Conservation (phyloP, 805 yeast genomes). For the Ogataea philodendri region DNA sequence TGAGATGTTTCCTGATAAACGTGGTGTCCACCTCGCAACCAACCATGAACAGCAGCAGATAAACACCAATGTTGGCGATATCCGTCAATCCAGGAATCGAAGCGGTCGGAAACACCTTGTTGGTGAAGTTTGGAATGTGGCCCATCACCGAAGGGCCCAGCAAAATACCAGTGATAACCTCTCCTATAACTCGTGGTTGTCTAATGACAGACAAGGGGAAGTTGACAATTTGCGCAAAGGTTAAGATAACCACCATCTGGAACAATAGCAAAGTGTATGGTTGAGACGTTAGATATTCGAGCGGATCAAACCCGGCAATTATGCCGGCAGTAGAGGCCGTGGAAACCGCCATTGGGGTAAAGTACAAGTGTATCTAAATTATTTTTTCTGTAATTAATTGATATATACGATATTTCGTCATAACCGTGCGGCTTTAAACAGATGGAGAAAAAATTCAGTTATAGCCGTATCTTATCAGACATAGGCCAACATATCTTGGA, state of each 20-base stretch:
- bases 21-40: slow-evolving; percentile 76
- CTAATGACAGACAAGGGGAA: slow-evolving; percentile 57
- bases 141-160: slow-evolving; percentile 78
- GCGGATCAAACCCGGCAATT: slow-evolving; percentile 69
- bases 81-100: slow-evolving; percentile 64
- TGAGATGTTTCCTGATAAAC: slow-evolving; percentile 58
- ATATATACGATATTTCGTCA: too few relatives aligned
- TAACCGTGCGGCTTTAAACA: too few relatives aligned
- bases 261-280: slow-evolving; percentile 71
- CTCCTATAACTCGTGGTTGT: slow-evolving; percentile 82
- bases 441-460: too few relatives aligned
- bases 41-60: slow-evolving; percentile 69
- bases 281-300: slow-evolving; percentile 51
- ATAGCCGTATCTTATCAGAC: too few relatives aligned
- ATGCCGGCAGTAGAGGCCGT: slow-evolving; percentile 51
- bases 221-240: slow-evolving; percentile 58
- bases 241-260: slow-evolving; percentile 62
- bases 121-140: slow-evolving; percentile 63
- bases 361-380: too few relatives aligned
- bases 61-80: slow-evolving; percentile 72
- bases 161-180: slow-evolving; percentile 72
- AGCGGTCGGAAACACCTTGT: slow-evolving; percentile 58
- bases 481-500: slow-evolving; percentile 72
- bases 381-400: too few relatives aligned
- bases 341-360: slow-evolving; percentile 8